Evolutionary conservation across 2,329 filamentous ascomycete genomes (phyloP), one percentile per base, ranked within the genome.

Genomic region (Cercospora brassicicola): DNA sequence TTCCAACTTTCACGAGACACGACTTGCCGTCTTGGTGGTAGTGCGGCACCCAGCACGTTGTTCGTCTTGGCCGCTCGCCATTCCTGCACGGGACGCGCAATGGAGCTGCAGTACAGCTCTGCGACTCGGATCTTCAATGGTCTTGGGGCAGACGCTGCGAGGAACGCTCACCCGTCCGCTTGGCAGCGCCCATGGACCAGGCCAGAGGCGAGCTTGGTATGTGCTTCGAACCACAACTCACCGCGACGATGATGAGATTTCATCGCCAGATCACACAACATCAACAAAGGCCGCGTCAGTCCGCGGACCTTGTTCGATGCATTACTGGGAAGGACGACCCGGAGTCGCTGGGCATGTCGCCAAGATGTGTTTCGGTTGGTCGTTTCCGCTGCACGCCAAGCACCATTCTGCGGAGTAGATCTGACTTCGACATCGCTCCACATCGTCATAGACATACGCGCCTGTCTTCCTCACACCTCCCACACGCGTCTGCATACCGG

Each of bases 381-480:
- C 42, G 10, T 20, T 45, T 23, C 60, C 23, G 59, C 60, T 67
- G 55, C 45, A 67, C 11, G 65, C 65, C 61, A 67, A 67, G 65
- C 42, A 36, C 33, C 42, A 57, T 56, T 63, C 48, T 63, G 65
- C 57, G 60, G 65, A 59, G 65, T 64, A 63, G 60, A 64, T 64
- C 65, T 67, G 60, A 45, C 15, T 30, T 67, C 20, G n/a, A 59
- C 53, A 64, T 67, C 65, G 55, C 13, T 18, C 26, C 53, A 62
- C 55, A 64, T 51, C 62, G 57, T 67, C 61, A 67, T 67, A 55
- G 65, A 67, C 65, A 31, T 63, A n/a, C 30, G 39, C 53, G 65
- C 48, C 33, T 59, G n/a, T 15, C 11, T 18, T 64, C 39, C 15
- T 26, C 62, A 51, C 36, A 56, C 23, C 48, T 26, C n/a, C 13